Conservation (phyloP, 176 grass and related monocot genomes). For the Bothriochloa decipiens region DNA sequence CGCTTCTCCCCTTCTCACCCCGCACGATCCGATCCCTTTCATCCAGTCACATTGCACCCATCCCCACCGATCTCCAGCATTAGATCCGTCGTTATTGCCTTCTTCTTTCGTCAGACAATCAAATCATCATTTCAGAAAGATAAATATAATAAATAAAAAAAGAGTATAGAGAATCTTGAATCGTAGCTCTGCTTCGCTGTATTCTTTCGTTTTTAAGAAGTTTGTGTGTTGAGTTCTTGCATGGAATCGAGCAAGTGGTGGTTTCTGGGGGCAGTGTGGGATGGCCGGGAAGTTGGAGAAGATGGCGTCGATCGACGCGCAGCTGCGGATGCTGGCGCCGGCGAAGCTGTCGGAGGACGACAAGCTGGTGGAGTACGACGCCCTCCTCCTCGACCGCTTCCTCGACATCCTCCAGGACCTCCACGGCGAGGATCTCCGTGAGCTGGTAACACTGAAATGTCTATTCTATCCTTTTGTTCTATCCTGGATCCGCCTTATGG, state of each 20-base stretch:
- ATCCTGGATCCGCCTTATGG: neutral
- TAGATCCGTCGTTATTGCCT: neutral
- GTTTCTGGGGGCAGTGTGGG: neutral
- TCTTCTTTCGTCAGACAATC: neutral
- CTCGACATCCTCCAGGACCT: constrained; percentile 71
- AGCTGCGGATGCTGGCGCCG: constrained; percentile 41
- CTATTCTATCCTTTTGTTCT: neutral
- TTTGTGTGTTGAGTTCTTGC: neutral
- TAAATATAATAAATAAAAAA: neutral
- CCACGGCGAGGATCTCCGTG: constrained; percentile 54
- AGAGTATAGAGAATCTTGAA: neutral
- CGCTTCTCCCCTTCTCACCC: neutral
- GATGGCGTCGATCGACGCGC: constrained; percentile 43
- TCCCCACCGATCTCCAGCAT: neutral
- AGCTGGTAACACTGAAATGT: constrained; percentile 11
- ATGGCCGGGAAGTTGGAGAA: constrained; percentile 33
- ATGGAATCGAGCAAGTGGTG: neutral
- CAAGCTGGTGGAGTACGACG: constrained; percentile 75
- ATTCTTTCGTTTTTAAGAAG: neutral
- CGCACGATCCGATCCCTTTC: neutral
- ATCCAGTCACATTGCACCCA: neutral
- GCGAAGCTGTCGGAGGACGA: constrained; percentile 56
- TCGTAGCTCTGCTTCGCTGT: neutral
- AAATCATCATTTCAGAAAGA: neutral
- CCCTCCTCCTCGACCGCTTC: constrained; percentile 75